Conservation (phyloP, 1,284 basidiomycete genomes). For the Leccinum laetum region DNA sequence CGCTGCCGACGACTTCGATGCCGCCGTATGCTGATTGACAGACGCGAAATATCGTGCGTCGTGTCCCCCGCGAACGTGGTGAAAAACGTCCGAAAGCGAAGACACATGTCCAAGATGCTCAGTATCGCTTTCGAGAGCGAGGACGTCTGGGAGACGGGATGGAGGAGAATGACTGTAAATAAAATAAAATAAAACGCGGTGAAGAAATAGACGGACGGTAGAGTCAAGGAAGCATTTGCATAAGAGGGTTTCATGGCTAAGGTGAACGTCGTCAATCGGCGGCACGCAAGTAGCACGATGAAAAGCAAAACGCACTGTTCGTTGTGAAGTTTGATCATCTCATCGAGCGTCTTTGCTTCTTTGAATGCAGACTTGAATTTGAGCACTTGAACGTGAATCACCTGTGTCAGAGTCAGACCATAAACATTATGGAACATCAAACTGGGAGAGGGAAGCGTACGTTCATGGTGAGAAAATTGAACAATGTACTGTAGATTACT, state of each 20-base stretch:
- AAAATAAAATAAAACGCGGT: background rate
- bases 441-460: slow-evolving; percentile 39
- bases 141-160: slow-evolving; percentile 46
- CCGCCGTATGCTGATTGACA: slow-evolving; percentile 50
- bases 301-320: slow-evolving; percentile 57
- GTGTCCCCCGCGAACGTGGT: slow-evolving; percentile 58
- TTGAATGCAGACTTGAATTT: slow-evolving; percentile 58
- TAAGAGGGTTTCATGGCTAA: slow-evolving; percentile 62
- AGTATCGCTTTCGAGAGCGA: slow-evolving; percentile 64
- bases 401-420: slow-evolving; percentile 40
- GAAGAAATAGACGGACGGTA: slow-evolving; percentile 47
- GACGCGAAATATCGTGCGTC: slow-evolving; percentile 59
- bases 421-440: background rate
- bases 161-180: background rate
- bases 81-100: slow-evolving; percentile 68
- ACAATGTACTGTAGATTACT: slow-evolving; percentile 51
- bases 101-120: slow-evolving; percentile 71
- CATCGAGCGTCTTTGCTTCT: slow-evolving; percentile 67
- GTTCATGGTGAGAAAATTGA: slow-evolving; percentile 74
- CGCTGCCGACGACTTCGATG: slow-evolving; percentile 62
- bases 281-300: background rate
- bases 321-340: slow-evolving; percentile 73
- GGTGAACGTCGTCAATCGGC: background rate
- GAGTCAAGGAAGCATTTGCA: slow-evolving; percentile 66
- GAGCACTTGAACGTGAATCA: slow-evolving; percentile 61